Evolutionary conservation across 805 yeast species (phyloP).

Genomic region (Suhomyces faveliae): DNA sequence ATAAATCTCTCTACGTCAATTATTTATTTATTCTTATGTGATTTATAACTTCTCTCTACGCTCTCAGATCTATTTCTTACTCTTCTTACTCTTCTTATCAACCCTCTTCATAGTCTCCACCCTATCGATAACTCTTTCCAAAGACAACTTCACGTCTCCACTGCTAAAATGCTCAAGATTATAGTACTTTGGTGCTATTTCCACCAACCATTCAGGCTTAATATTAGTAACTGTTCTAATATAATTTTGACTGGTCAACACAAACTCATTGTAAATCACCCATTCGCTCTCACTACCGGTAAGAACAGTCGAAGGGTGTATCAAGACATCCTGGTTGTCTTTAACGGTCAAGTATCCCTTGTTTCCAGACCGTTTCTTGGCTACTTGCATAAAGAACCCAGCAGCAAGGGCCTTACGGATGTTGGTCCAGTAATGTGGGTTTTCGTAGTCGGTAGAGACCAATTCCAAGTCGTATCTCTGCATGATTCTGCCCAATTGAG

Average conservation of each 20-base stretch:
- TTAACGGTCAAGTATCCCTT: slow-evolving; percentile 84
- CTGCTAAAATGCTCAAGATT: slow-evolving; percentile 59
- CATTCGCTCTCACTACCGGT: slow-evolving; percentile 82
- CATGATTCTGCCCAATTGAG: slow-evolving; percentile 82
- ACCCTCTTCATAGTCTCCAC: slow-evolving; percentile 7
- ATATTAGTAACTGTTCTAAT: slow-evolving; percentile 90
- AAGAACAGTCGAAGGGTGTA: slow-evolving; percentile 91
- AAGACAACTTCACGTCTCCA: slow-evolving; percentile 70
- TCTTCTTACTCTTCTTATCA: slow-evolving; percentile 6
- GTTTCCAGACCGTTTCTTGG: slow-evolving; percentile 80
- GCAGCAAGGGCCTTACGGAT: slow-evolving; percentile 81
- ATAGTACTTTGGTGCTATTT: slow-evolving; percentile 72
- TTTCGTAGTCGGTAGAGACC: slow-evolving; percentile 59
- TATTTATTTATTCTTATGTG: no score
- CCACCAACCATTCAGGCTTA: slow-evolving; percentile 89
- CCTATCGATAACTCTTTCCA: slow-evolving; percentile 50
- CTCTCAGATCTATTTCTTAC: neutral
- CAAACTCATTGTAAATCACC: slow-evolving; percentile 94
- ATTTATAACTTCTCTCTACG: neutral
- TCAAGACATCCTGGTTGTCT: slow-evolving; percentile 92
- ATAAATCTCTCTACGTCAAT: no score
- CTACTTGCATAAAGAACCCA: slow-evolving; percentile 99
- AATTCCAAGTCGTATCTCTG: slow-evolving; percentile 73
- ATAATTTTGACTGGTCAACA: slow-evolving; percentile 87
- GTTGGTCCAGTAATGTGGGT: slow-evolving; percentile 65